Evolutionary conservation across 257 asterid genomes (phyloP), one percentile per base, ranked within the genome.

Genomic region (Nicotiana obtusifolia): DNA sequence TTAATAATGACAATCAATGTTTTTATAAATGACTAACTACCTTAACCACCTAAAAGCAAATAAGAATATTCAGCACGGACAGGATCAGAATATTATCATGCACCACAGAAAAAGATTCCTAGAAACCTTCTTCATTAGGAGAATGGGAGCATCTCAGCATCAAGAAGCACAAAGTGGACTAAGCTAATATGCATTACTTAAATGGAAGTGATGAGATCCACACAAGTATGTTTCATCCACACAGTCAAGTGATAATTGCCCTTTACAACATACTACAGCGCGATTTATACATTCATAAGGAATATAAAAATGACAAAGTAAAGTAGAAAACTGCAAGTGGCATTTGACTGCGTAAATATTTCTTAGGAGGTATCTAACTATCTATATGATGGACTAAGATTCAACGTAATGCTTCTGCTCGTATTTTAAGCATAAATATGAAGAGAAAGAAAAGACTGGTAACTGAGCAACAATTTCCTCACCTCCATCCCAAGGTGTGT

Each of bases 401-500:
- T 41, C 14, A 41, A 71, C 20, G 5, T 20, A 41, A 44, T 11
- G 59, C 7, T 41, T 71, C 20, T 1, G 15, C 0, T 61, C 67
- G 3, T 60, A 60, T 10, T 20, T 22, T 20, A 60, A 10, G 30
- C 17, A 22, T 11, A 28, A 64, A 64, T 64, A 64, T 10, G 13
- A 49, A 8, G 19, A 10, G 4, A 15, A 14, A 26, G 28, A 44
- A 80, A 65, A 6, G 47, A 60, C 8, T 14, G 26, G 14, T 60
- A 60, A 33, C 35, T 64, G 49, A 15, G 20, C 26, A 28, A 28
- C 3, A 49, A 11, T 10, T 65, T 68, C 3, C 92, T 88, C 87
- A 95, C 98, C 98, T 92, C 98, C 98, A 90, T 93, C 98, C 98
- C 98, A 95, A 53, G 97, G 97, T 53, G 97, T 95, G 62, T 95